Evolutionary conservation across 495 filamentous ascomycete species (phyloP).

Genomic region (Tuber microsphaerosporum): DNA sequence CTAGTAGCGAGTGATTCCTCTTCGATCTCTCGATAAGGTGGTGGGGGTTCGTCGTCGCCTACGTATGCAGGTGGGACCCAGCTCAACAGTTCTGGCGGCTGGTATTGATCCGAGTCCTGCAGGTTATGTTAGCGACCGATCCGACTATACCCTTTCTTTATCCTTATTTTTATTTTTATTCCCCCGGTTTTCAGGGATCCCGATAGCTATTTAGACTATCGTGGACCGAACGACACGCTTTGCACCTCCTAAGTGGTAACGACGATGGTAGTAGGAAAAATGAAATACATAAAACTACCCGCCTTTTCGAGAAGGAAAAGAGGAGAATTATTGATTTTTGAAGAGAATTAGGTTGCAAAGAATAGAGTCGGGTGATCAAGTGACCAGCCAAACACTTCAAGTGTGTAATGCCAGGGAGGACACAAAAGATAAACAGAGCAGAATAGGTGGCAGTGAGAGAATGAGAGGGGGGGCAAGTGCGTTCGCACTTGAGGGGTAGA

Average conservation of each 20-base stretch:
- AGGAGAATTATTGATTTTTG: neutral
- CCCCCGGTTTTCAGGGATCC: neutral
- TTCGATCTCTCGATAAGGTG: slow-evolving; percentile 25
- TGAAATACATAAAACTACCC: neutral
- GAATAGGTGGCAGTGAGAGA: neutral
- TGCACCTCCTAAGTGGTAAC: neutral
- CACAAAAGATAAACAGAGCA: neutral
- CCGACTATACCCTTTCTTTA: neutral
- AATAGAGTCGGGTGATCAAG: neutral
- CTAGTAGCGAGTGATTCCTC: slow-evolving; percentile 22
- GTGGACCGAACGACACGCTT: neutral
- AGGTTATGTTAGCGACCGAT: slow-evolving; percentile 21
- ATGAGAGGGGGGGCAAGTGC: neutral
- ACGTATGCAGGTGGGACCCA: slow-evolving; percentile 17
- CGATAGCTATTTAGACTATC: neutral
- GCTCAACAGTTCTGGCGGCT: neutral
- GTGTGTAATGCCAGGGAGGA: neutral
- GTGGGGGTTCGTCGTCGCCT: slow-evolving; percentile 17
- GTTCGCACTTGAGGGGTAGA: neutral
- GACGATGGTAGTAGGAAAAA: neutral
- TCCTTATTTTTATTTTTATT: neutral
- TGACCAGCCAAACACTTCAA: neutral
- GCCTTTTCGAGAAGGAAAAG: neutral
- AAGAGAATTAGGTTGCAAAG: neutral
- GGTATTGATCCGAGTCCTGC: slow-evolving; percentile 13